Evolutionary conservation across 768 basidiomycete species (phyloP), one percentile per base, ranked within the genome.

Genomic region (Trametes coccinea): DNA sequence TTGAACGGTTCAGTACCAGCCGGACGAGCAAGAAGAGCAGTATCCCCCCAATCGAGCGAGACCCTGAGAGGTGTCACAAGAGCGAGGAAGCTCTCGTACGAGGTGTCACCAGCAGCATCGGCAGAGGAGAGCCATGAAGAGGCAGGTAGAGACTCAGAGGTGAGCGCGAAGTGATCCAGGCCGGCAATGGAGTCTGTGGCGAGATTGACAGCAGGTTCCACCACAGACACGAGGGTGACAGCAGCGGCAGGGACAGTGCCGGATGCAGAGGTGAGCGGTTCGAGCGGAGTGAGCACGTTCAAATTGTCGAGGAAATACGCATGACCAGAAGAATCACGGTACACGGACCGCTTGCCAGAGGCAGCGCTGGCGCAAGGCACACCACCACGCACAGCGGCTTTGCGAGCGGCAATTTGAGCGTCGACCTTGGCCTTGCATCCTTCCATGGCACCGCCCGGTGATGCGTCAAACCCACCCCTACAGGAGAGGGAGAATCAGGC

Each of bases 361-460:
- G 34, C 5, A 11, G 5, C 34, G 5, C 11, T 37, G 6, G 22
- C 22, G 22, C 22, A 22, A 22, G 22, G 22, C 22, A 22, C 22
- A 22, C 30, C 48, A 5, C 31, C 31, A 16, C 8, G 5, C 16
- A 22, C 33, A 3, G 22, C 52, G n/a, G 5, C 37, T 8, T 22
- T 22, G 22, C 14, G 45, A 37, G 33, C 34, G 29, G 33, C 56
- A 17, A 27, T 39, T 2, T 22, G 44, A 10, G 22, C 56, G 31
- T 47, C 27, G n/a, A 48, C 27, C 8, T 40, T 37, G 10, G 41
- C 17, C 10, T 27, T 31, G 3, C 14, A 2, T 8, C 52, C 40
- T 9, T 50, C 47, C 57, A 59, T 59, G 40, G 49, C 49, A 40
- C 48, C 49, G 40, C 49, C 57, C 16, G 29, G 48, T 11, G 22